Evolutionary conservation across 768 basidiomycete species (phyloP).

Genomic region (Termitomyces sp.): DNA sequence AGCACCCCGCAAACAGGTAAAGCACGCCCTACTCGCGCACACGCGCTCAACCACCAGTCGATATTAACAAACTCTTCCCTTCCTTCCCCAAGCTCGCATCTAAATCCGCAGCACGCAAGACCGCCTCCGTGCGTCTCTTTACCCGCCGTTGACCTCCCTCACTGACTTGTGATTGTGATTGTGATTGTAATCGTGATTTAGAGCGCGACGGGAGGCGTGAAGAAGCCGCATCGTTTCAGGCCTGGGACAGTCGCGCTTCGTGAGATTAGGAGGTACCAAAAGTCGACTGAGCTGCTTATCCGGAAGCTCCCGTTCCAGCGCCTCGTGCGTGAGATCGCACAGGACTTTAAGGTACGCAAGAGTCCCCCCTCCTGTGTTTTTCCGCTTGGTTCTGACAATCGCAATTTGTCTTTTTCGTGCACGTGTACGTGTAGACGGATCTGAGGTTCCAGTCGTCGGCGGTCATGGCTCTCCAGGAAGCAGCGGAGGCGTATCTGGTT

Average conservation of each 20-base stretch:
- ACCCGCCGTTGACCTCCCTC: not conserved
- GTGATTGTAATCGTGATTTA: not conserved
- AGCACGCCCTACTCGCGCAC: too few relatives aligned
- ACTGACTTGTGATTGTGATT: not conserved
- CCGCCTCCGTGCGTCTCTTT: slow-evolving; percentile 4
- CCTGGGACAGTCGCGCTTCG: too few relatives aligned
- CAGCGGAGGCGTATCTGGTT: slow-evolving; percentile 18
- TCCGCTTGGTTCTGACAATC: not conserved
- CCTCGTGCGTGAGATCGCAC: too few relatives aligned
- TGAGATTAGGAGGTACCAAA: too few relatives aligned
- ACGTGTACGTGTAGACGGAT: slow-evolving; percentile 15
- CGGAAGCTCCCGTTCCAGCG: too few relatives aligned
- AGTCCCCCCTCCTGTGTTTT: too few relatives aligned
- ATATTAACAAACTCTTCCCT: too few relatives aligned
- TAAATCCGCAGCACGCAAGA: slow-evolving; percentile 14
- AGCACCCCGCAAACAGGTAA: slow-evolving; percentile 16
- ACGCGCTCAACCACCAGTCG: too few relatives aligned
- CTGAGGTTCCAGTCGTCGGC: slow-evolving; percentile 20
- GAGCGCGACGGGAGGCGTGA: slow-evolving; percentile 13
- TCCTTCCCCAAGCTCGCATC: slow-evolving; percentile 15
- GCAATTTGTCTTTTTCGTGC: too few relatives aligned
- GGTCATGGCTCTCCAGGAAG: slow-evolving; percentile 19
- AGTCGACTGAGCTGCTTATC: too few relatives aligned
- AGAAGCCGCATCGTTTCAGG: too few relatives aligned
- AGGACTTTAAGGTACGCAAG: slow-evolving; percentile 38